Conservation (phyloP, 225 moss, liverwort and hornwort species). For the Marchantia polymorpha region DNA sequence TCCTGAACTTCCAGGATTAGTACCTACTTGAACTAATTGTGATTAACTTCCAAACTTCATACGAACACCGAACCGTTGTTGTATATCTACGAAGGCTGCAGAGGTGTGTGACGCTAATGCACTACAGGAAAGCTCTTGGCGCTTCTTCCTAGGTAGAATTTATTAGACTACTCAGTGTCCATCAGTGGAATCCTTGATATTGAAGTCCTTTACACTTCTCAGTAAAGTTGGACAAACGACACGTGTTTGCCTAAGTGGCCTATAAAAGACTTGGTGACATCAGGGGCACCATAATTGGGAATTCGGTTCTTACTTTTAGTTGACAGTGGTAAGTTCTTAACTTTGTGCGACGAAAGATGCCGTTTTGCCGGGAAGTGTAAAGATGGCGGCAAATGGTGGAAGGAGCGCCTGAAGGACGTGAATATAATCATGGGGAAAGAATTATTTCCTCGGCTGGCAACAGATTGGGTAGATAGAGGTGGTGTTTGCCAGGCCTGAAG, state of each 20-base stretch:
- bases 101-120: neutral
- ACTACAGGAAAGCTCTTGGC: neutral
- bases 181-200: neutral
- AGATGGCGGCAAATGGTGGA: neutral
- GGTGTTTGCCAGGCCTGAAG: neutral
- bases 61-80: conserved; percentile 2
- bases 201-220: neutral
- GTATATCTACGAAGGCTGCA: conserved; percentile 7
- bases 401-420: neutral
- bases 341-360: neutral
- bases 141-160: neutral
- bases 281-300: neutral
- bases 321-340: neutral
- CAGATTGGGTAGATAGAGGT: neutral
- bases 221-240: neutral
- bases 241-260: neutral
- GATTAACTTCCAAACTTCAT: neutral
- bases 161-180: neutral
- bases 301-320: neutral
- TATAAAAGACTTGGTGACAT: conserved; percentile 1
- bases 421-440: neutral
- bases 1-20: conserved; percentile 30
- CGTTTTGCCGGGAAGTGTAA: neutral
- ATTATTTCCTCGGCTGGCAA: neutral
- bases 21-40: conserved; percentile 32